Percentiles rank a stretch among this genome's conserved stretches.
Evolutionary conservation across 306 rosid species (phyloP).

Genomic region (Neltuma alba): DNA sequence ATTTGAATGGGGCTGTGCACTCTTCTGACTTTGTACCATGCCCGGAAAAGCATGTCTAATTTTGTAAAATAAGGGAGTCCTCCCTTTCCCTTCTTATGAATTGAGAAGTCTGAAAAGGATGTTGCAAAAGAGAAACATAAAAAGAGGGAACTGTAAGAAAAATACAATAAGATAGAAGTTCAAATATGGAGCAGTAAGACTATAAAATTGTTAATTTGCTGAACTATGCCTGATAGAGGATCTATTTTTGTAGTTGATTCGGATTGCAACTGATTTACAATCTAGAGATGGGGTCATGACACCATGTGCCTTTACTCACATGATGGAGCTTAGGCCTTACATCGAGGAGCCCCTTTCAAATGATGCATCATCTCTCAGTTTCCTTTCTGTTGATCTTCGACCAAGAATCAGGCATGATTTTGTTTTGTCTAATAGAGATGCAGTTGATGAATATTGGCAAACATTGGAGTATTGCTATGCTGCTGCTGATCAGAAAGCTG

Average conservation of each 20-base stretch:
- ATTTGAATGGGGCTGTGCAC: neutral
- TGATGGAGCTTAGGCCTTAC: constrained; percentile 89
- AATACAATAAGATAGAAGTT: neutral
- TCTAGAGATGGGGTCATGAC: constrained; percentile 48
- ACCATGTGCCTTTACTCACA: constrained; percentile 55
- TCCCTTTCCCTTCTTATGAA: neutral
- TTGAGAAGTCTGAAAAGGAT: neutral
- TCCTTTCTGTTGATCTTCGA: constrained; percentile 72
- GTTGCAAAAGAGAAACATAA: constrained; percentile 1
- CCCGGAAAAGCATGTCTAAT: neutral
- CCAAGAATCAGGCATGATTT: constrained; percentile 98
- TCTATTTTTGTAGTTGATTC: constrained; percentile 71
- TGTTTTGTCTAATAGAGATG: constrained; percentile 69
- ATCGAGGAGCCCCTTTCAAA: constrained; percentile 89
- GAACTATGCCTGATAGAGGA: constrained; percentile 33
- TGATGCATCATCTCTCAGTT: constrained; percentile 58
- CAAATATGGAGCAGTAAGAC: constrained; percentile 11
- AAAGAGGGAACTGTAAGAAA: constrained; percentile 4
- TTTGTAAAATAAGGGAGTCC: neutral
- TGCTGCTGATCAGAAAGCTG: constrained; percentile 77
- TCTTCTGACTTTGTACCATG: neutral
- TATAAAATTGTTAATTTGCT: constrained; percentile 13
- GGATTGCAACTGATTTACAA: constrained; percentile 56
- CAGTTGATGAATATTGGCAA: constrained; percentile 90
- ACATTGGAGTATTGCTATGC: constrained; percentile 88